Conservation (phyloP, 75 land plant genomes). For the Azolla pinnata region DNA sequence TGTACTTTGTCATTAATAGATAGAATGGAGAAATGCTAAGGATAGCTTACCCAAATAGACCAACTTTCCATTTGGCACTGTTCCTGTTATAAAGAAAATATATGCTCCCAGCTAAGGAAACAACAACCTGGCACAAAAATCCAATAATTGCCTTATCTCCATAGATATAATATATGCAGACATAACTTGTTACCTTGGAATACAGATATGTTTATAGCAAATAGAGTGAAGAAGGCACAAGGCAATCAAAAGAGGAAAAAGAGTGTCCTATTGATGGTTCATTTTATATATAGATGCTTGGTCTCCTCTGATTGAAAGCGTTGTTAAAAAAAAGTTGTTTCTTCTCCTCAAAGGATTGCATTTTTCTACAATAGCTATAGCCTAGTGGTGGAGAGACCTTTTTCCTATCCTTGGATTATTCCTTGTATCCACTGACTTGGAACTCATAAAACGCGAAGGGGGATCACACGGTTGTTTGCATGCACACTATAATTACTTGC, state of each 20-base stretch:
- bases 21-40: background rate
- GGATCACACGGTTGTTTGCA: background rate
- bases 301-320: too few relatives aligned
- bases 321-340: too few relatives aligned
- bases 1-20: too few relatives aligned
- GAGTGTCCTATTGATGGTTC: too few relatives aligned
- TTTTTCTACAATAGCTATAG: background rate
- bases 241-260: too few relatives aligned
- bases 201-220: background rate
- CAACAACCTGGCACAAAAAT: conserved; percentile 29
- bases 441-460: background rate
- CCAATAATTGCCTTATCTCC: background rate
- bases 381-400: background rate
- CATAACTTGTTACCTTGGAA: background rate
- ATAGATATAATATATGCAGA: background rate
- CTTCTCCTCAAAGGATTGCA: background rate
- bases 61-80: conserved; percentile 45
- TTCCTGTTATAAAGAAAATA: conserved; percentile 66
- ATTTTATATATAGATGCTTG: background rate
- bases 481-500: too few relatives aligned
- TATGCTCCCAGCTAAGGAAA: conserved; percentile 51
- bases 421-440: background rate
- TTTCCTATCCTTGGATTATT: background rate
- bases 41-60: conserved; percentile 56
- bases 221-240: background rate